phyloP scores from a whole-genome alignment of 345 rosid genomes.

The Boechera divaricarpa region DNA sequence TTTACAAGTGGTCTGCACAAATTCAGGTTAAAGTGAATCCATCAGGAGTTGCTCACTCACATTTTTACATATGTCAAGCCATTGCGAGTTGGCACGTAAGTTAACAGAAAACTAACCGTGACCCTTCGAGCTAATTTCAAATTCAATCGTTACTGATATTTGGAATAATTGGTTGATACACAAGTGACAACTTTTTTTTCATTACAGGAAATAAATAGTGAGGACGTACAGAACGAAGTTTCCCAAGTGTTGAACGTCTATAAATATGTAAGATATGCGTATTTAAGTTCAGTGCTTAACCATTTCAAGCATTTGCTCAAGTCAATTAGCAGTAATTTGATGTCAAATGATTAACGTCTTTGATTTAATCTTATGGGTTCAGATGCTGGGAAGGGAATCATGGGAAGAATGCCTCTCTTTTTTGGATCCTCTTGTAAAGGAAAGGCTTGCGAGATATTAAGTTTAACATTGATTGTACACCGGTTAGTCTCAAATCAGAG shows the following conservation, averaged over 20 bases:
- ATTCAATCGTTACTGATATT: background rate
- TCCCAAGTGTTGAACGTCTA: slow-evolving; percentile 90
- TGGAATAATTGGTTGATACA: background rate
- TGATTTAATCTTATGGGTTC: slow-evolving; percentile 24
- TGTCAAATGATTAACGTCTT: background rate
- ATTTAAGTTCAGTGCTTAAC: background rate
- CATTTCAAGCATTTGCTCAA: background rate
- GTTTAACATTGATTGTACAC: slow-evolving; percentile 43
- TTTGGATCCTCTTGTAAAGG: slow-evolving; percentile 81
- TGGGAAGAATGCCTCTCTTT: slow-evolving; percentile 84
- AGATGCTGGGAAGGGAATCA: slow-evolving; percentile 73
- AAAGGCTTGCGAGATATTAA: slow-evolving; percentile 77
- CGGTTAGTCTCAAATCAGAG: slow-evolving; percentile 2
- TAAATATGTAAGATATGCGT: slow-evolving; percentile 60
- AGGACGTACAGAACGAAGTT: slow-evolving; percentile 79
- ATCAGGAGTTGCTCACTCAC: slow-evolving; percentile 72
- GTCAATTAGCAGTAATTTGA: background rate
- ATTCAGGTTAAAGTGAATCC: slow-evolving; percentile 84
- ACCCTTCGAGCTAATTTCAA: background rate
- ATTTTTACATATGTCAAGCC: slow-evolving; percentile 78
- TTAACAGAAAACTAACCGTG: background rate
- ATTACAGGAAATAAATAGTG: slow-evolving; percentile 77
- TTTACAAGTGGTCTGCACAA: background rate
- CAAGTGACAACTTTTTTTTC: background rate
- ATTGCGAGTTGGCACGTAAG: slow-evolving; percentile 97